phyloP scores from a whole-genome alignment of 176 grass and related monocot species.

The Zizania latifolia region DNA sequence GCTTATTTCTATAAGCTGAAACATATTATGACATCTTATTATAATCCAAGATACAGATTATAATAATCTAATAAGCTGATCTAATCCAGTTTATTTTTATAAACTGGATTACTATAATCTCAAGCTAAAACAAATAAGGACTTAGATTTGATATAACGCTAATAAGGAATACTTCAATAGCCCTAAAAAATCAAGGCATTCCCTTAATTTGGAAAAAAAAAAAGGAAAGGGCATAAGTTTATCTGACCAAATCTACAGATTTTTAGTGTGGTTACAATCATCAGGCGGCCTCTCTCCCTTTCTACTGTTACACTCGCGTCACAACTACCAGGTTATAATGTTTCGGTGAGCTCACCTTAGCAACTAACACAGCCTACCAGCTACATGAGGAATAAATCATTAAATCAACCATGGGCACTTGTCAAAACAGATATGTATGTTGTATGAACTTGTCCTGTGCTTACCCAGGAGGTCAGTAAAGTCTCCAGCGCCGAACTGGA shows the following conservation, averaged over 20 bases:
- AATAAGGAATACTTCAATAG: no score
- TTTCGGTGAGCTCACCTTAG: neutral
- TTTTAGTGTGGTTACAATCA: slow-evolving; percentile 24
- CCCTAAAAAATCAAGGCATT: neutral
- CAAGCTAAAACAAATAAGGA: no score
- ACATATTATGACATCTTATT: no score
- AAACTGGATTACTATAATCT: no score
- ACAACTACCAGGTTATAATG: slow-evolving; percentile 17
- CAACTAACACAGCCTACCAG: slow-evolving; percentile 11
- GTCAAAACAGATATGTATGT: neutral
- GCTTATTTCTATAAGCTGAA: no score
- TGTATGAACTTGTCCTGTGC: slow-evolving; percentile 25
- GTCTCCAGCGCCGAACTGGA: slow-evolving; percentile 9
- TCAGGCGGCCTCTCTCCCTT: slow-evolving; percentile 17
- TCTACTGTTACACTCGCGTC: slow-evolving; percentile 50
- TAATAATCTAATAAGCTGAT: no score
- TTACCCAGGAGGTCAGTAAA: slow-evolving; percentile 47
- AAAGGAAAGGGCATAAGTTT: neutral
- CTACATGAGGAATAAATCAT: no score
- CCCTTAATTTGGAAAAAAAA: neutral
- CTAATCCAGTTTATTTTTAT: no score
- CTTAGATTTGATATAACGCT: no score
- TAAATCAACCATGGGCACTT: slow-evolving; percentile 9
- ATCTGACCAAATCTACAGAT: slow-evolving; percentile 21
- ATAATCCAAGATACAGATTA: no score